Evolutionary conservation across 208 protist genomes (phyloP), one percentile per base, ranked within the genome.

Genomic region (Trichomonas gallinae): DNA sequence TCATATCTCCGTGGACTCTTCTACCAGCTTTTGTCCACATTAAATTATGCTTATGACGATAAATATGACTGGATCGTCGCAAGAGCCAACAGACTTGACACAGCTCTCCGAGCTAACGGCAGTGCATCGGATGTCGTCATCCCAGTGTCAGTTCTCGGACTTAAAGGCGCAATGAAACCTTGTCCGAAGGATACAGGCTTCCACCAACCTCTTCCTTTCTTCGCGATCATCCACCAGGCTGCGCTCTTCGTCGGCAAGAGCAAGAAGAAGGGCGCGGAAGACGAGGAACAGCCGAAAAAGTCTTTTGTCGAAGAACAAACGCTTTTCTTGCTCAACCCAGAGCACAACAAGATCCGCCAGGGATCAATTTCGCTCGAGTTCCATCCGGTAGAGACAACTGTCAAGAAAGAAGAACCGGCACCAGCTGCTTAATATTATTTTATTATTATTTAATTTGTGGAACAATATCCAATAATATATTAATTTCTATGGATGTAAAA

Each of bases 151-250:
- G 58, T 72, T 26, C 58, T 72, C 58, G 58, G 58, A 6, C 26
- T 72, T 2, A 72, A 72, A 26, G 58, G 58, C 21, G 58, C 58
- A 72, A 72, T 72, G 58, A 17, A n/a, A 72, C 58, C 58, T 3
- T n/a, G 58, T 26, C 58, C 58, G 58, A 72, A 72, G 26, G 58
- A 72, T 72, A 72, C 58, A 31, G 58, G 58, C 58, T 72, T 72
- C 58, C 58, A 72, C 58, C 87, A 93, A 15, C 87, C 87, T 49
- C n/a, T 93, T 34, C 87, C 87, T 17, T 93, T 93, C 44, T 93
- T 93, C 87, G 11, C 87, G 0, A 51, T 51, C 21, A 51, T 93
- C 0, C 15, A 93, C 44, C 40, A 93, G 44, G 87, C 87, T 15
- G 87, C 87, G 0, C 42, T 17, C 8, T 93, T 93, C 36, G 87